phyloP scores from a whole-genome alignment of 129 eudicot species.

The Helichrysum umbraculigerum region DNA sequence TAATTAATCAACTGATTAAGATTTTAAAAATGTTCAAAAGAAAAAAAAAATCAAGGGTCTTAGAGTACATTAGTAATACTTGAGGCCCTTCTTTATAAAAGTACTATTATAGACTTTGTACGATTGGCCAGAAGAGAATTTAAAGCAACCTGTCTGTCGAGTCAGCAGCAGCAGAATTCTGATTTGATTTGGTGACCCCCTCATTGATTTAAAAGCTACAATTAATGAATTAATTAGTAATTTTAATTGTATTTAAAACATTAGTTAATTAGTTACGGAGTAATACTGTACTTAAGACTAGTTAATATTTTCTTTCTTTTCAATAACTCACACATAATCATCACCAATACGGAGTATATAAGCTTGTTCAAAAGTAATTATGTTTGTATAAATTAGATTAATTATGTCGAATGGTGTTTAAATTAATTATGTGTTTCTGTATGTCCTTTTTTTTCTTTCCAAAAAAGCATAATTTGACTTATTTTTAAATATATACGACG shows the following conservation, averaged over 20 bases:
- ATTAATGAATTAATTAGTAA: neutral
- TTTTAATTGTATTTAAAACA: neutral
- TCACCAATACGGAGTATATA: no score
- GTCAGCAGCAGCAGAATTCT: conserved; percentile 41
- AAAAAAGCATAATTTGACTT: neutral
- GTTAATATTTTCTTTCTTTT: no score
- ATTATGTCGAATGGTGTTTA: no score
- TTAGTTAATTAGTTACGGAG: no score
- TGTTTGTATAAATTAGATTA: no score
- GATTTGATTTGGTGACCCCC: conserved; percentile 20
- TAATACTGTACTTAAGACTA: no score
- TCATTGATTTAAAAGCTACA: neutral
- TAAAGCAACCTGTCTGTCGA: conserved; percentile 30
- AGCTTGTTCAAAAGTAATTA: no score
- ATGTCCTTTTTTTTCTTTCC: no score
- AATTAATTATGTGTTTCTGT: no score
- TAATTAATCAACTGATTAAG: neutral
- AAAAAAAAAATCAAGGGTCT: neutral
- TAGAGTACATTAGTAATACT: neutral
- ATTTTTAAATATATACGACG: no score
- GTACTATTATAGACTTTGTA: conserved; percentile 11
- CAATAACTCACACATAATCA: no score
- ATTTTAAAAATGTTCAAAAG: neutral
- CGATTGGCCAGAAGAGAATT: conserved; percentile 11
- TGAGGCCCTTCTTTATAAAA: conserved; percentile 18